A percentile compares a stretch with the other conserved stretches of the same genome.
Conservation (phyloP, 2,329 filamentous ascomycete genomes). For the Claviceps monticola region DNA sequence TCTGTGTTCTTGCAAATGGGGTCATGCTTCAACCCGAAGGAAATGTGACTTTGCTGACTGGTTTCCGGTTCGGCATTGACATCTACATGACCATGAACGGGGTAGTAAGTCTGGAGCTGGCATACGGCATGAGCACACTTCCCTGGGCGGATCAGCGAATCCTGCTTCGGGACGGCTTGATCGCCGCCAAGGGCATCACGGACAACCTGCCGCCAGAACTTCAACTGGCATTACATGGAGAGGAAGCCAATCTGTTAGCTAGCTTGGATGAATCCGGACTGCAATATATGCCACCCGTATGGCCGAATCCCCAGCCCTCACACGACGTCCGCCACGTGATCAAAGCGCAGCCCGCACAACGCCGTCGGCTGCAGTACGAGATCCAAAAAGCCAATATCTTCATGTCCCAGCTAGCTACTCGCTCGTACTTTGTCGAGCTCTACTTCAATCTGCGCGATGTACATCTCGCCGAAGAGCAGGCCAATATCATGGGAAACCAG, state of each 20-base stretch:
- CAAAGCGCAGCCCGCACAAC: constrained; percentile 32
- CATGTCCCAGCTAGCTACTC: constrained; percentile 63
- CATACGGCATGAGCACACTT: constrained; percentile 64
- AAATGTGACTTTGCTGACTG: constrained; percentile 55
- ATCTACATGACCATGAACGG: constrained; percentile 72
- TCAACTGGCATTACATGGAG: constrained; percentile 33
- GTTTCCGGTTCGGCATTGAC: constrained; percentile 67
- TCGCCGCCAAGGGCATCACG: constrained; percentile 54
- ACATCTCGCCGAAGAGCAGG: constrained; percentile 34
- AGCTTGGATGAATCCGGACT: constrained; percentile 31
- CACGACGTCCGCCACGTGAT: constrained; percentile 38
- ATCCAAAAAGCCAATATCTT: constrained; percentile 90
- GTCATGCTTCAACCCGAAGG: constrained; percentile 57
- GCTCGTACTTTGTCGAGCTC: constrained; percentile 75
- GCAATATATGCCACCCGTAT: constrained; percentile 38
- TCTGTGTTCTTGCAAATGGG: constrained; percentile 58
- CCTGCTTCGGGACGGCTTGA: constrained; percentile 57
- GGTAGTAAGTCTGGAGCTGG: constrained; percentile 65
- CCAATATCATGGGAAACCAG: constrained; percentile 20
- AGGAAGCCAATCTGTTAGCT: constrained; percentile 23
- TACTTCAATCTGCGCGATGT: constrained; percentile 67
- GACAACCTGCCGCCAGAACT: constrained; percentile 57
- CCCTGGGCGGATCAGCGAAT: constrained; percentile 67
- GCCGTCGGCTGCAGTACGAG: constrained; percentile 58
- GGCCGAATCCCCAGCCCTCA: constrained; percentile 29